phyloP scores from a whole-genome alignment of 768 basidiomycete genomes.

The Suillus occidentalis region DNA sequence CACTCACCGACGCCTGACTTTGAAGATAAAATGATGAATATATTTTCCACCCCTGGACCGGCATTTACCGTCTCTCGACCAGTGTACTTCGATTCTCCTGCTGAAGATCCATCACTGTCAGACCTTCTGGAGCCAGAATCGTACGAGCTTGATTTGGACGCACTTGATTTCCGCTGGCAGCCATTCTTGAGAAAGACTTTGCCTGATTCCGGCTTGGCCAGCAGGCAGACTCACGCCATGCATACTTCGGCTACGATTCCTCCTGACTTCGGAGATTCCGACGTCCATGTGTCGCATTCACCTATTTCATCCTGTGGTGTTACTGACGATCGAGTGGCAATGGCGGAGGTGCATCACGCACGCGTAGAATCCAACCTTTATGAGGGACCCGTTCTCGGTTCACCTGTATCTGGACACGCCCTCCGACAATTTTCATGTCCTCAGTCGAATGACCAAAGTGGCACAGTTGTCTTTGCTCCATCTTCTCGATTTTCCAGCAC shows the following conservation, averaged over 20 bases:
- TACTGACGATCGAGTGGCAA: not conserved
- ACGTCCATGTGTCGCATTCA: not conserved
- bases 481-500: constrained; percentile 22
- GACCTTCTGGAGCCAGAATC: constrained; percentile 37
- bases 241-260: not conserved
- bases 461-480: constrained; percentile 15
- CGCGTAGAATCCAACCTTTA: not conserved
- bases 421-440: not conserved
- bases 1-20: not conserved
- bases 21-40: constrained; percentile 10
- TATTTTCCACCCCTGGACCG: constrained; percentile 54
- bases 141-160: constrained; percentile 39
- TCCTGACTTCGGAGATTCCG: not conserved
- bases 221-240: not conserved
- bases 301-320: not conserved
- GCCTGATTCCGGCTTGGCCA: not conserved
- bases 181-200: constrained; percentile 40
- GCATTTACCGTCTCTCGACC: constrained; percentile 30
- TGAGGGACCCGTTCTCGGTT: not conserved
- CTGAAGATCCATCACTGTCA: constrained; percentile 46
- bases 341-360: not conserved
- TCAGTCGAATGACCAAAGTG: not conserved
- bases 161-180: constrained; percentile 57
- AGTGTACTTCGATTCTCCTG: constrained; percentile 53
- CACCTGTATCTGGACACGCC: constrained; percentile 1